phyloP scores from a whole-genome alignment of 2,329 filamentous ascomycete genomes.

The Diaporthe longicolla region DNA sequence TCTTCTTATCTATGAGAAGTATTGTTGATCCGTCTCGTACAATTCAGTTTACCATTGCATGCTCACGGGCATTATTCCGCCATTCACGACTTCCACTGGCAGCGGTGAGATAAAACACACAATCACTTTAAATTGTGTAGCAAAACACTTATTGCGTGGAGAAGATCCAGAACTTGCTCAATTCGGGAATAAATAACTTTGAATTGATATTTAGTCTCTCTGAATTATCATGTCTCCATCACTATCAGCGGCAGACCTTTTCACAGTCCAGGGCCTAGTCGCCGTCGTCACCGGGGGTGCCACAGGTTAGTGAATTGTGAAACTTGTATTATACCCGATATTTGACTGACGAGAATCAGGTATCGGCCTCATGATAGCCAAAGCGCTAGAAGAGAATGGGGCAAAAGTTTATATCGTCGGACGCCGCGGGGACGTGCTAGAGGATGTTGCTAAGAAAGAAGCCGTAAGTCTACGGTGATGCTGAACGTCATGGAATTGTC shows the following conservation, averaged over 20 bases:
- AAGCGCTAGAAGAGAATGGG: slow-evolving; percentile 47
- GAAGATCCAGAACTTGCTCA: neutral
- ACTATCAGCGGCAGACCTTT: slow-evolving; percentile 36
- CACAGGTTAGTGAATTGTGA: slow-evolving; percentile 20
- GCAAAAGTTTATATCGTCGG: slow-evolving; percentile 62
- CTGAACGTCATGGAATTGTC: too few relatives aligned
- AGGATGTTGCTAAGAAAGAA: slow-evolving; percentile 49
- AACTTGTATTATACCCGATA: neutral
- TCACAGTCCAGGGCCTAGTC: slow-evolving; percentile 36
- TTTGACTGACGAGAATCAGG: slow-evolving; percentile 36
- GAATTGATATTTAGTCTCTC: too few relatives aligned
- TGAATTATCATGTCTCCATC: neutral
- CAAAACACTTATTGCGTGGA: neutral
- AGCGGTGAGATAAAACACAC: neutral
- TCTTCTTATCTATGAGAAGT: neutral
- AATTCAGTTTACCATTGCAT: neutral
- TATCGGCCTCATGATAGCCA: slow-evolving; percentile 45
- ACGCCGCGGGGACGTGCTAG: slow-evolving; percentile 57
- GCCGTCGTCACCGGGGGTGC: slow-evolving; percentile 42
- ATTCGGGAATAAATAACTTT: too few relatives aligned
- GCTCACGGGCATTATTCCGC: neutral
- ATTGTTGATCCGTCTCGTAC: neutral
- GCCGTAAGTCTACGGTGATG: neutral
- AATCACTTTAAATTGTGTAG: neutral
- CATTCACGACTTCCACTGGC: too few relatives aligned